Conservation (phyloP, 345 rosid genomes). For the Nasturtium officinale region DNA sequence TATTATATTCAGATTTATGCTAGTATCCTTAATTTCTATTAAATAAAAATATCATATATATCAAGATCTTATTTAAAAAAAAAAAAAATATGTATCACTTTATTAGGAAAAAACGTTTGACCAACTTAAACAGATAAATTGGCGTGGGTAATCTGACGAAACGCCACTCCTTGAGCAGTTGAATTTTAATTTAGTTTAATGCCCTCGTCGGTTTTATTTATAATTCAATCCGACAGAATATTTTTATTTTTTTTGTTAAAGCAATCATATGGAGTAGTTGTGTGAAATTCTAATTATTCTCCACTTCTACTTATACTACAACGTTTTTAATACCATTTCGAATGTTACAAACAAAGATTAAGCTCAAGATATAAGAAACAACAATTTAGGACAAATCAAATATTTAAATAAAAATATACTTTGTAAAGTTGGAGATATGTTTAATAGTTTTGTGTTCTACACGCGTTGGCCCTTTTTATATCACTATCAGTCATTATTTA, state of each 20-base stretch:
- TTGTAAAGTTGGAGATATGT: slow-evolving; percentile 14
- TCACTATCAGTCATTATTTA: not conserved
- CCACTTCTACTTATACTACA: slow-evolving; percentile 1
- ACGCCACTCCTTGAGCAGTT: slow-evolving; percentile 19
- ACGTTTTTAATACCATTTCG: not conserved
- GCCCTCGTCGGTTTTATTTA: slow-evolving; percentile 3
- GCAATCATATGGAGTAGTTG: slow-evolving; percentile 4
- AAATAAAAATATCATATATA: too few species aligned
- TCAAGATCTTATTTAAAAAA: too few species aligned
- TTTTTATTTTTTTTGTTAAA: too few species aligned
- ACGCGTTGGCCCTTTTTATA: not conserved
- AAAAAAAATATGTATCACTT: too few species aligned
- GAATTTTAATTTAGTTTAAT: not conserved
- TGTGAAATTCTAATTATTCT: not conserved
- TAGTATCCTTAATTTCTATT: too few species aligned
- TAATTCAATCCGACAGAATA: not conserved
- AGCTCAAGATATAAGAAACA: slow-evolving; percentile 29
- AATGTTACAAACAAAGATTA: slow-evolving; percentile 19
- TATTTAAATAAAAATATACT: not conserved
- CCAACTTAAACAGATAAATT: not conserved
- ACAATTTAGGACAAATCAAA: slow-evolving; percentile 23
- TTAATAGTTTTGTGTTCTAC: not conserved
- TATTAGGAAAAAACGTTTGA: not conserved
- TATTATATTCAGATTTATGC: too few species aligned
- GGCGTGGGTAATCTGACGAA: not conserved